These are phyloP conservation scores for Mikania micrantha DNA, from an alignment of 129 eudicot species.

Conservation along the genomic window DNA sequence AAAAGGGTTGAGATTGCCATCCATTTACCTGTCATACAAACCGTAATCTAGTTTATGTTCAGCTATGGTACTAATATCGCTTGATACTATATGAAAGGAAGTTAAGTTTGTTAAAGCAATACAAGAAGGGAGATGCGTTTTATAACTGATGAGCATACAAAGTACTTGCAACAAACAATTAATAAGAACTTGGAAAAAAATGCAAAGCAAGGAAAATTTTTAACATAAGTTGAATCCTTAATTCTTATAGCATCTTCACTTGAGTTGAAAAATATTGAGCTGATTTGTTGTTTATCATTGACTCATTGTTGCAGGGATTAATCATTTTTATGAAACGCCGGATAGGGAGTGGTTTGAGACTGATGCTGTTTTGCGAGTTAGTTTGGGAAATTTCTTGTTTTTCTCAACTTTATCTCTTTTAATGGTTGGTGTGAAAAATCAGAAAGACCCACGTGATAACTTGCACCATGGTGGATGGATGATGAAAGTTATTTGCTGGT, in stretches of 20 bases:
- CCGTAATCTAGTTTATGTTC: not conserved
- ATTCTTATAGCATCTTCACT: not conserved
- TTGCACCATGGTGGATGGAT: slow-evolving; percentile 99
- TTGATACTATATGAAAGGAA: not conserved
- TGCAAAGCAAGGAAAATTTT: not conserved
- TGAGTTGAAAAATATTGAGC: not conserved
- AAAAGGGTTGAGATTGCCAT: not conserved
- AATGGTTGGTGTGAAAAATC: slow-evolving; percentile 92
- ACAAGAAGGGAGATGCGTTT: not conserved
- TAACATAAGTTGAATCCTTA: not conserved
- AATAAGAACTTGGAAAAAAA: not conserved
- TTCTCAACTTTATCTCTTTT: slow-evolving; percentile 71
- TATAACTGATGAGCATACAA: slow-evolving; percentile 1
- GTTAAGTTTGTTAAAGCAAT: not conserved
- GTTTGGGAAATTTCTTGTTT: slow-evolving; percentile 93
- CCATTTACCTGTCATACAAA: not conserved
- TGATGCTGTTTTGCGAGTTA: slow-evolving; percentile 97
- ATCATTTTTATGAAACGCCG: slow-evolving; percentile 86
- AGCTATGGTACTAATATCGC: not conserved
- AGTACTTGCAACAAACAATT: not conserved
- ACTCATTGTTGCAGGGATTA: slow-evolving; percentile 72
- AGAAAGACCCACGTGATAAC: slow-evolving; percentile 93
- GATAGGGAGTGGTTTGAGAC: slow-evolving; percentile 97
- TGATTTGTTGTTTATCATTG: slow-evolving; percentile 5
- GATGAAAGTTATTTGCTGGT: slow-evolving; percentile 96